Conservation (phyloP, 306 rosid species). For the Amphicarpaea edgeworthii region DNA sequence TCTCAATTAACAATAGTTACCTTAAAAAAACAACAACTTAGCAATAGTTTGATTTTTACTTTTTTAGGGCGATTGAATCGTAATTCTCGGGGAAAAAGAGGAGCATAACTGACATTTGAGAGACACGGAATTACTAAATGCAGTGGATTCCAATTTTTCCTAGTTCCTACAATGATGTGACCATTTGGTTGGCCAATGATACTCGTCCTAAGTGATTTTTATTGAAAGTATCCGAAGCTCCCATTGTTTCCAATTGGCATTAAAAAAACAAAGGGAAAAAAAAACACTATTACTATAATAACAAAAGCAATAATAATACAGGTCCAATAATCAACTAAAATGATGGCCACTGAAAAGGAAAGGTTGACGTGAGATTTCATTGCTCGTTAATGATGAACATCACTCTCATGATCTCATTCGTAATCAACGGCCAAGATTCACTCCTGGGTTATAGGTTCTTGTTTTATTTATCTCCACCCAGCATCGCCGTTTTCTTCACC, state of each 20-base stretch:
- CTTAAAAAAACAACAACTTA: no score
- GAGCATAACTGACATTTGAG: neutral
- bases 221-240: conserved; percentile 53
- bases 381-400: conserved; percentile 45
- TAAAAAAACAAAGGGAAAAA: neutral
- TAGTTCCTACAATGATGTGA: conserved; percentile 31
- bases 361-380: conserved; percentile 52
- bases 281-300: neutral
- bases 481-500: conserved; percentile 38
- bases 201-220: conserved; percentile 40
- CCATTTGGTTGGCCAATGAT: conserved; percentile 46
- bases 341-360: conserved; percentile 24
- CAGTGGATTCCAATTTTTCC: conserved; percentile 36
- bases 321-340: conserved; percentile 1
- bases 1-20: no score
- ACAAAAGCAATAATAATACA: neutral
- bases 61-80: neutral
- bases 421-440: conserved; percentile 64
- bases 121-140: conserved; percentile 1
- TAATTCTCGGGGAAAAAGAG: neutral
- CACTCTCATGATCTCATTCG: conserved; percentile 1
- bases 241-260: conserved; percentile 43
- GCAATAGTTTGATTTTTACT: neutral
- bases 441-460: conserved; percentile 65
- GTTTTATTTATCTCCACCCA: conserved; percentile 57